Percentiles rank a stretch among this genome's conserved stretches.
These are phyloP conservation scores for Kalanchoe fedtschenkoi DNA, from an alignment of 164 flowering plant species.

Conservation along the genomic window DNA sequence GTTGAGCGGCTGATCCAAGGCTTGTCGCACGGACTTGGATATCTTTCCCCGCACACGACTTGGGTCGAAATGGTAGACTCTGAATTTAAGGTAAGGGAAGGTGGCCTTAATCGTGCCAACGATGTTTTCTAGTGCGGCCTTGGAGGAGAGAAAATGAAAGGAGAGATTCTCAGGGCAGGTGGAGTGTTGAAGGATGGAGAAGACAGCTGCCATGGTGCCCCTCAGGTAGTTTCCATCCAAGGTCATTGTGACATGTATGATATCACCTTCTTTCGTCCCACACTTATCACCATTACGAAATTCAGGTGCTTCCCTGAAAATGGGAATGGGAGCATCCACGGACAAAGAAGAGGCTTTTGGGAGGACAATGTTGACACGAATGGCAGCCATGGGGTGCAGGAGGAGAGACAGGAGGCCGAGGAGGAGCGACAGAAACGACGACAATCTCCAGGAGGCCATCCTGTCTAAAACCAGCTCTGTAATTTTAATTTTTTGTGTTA, in stretches of 20 bases:
- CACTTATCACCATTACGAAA: not conserved
- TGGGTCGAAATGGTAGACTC: not conserved
- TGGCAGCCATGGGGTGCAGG: not conserved
- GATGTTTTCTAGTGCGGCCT: not conserved
- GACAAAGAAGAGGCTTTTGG: not conserved
- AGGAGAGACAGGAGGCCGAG: constrained; percentile 1
- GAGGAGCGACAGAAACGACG: not conserved
- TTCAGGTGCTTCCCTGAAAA: constrained; percentile 1
- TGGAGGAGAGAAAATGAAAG: constrained; percentile 1
- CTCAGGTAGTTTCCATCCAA: not conserved
- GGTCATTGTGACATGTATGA: not conserved
- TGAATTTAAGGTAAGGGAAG: not conserved
- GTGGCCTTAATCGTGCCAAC: constrained; percentile 1
- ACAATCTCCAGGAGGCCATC: not conserved
- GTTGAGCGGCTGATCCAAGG: constrained; percentile 1
- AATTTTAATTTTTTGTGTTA: not conserved
- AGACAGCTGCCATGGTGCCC: constrained; percentile 1
- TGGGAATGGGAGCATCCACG: not conserved
- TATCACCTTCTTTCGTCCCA: not conserved
- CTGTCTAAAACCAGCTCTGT: not conserved
- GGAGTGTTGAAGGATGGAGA: not conserved
- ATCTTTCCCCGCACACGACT: not conserved
- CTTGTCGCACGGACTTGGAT: not conserved
- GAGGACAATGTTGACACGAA: not conserved
- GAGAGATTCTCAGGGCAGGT: constrained; percentile 3